Conservation (phyloP, 495 filamentous ascomycete species). For the Neurospora discreta region DNA sequence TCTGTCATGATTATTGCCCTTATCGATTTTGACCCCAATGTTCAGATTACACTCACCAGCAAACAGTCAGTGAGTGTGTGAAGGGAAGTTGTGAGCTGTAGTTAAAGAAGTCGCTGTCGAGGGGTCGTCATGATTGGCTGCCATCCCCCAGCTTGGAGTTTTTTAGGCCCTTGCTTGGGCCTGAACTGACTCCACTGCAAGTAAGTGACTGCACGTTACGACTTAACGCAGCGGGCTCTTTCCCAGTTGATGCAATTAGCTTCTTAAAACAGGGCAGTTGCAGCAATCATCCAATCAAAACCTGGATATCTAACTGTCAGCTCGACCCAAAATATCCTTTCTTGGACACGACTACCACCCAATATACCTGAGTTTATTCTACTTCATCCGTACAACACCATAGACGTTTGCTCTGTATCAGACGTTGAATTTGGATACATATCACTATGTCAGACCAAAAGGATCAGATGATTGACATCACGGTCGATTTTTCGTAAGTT, state of each 20-base stretch:
- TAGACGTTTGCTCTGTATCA: not conserved
- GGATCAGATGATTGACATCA: constrained; percentile 19
- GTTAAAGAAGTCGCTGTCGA: not conserved
- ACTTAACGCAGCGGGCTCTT: not conserved
- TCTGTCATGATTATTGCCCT: constrained; percentile 8
- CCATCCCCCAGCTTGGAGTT: not conserved
- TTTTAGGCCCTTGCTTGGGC: not conserved
- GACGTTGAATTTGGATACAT: not conserved
- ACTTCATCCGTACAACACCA: not conserved
- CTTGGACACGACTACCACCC: not conserved
- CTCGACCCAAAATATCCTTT: not conserved
- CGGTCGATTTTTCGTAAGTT: constrained; percentile 26
- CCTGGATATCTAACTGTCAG: not conserved
- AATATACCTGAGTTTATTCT: not conserved
- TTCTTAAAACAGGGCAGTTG: not conserved
- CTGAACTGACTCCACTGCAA: not conserved
- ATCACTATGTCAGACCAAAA: constrained; percentile 7
- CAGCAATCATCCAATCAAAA: not conserved
- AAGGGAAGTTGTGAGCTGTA: not conserved
- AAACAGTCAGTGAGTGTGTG: not conserved
- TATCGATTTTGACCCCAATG: not conserved
- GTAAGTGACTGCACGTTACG: not conserved
- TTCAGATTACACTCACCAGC: not conserved
- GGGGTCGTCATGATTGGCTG: not conserved
- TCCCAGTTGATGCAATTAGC: not conserved